phyloP scores from a whole-genome alignment of 2,329 filamentous ascomycete genomes.

The Hirsutella thompsonii region DNA sequence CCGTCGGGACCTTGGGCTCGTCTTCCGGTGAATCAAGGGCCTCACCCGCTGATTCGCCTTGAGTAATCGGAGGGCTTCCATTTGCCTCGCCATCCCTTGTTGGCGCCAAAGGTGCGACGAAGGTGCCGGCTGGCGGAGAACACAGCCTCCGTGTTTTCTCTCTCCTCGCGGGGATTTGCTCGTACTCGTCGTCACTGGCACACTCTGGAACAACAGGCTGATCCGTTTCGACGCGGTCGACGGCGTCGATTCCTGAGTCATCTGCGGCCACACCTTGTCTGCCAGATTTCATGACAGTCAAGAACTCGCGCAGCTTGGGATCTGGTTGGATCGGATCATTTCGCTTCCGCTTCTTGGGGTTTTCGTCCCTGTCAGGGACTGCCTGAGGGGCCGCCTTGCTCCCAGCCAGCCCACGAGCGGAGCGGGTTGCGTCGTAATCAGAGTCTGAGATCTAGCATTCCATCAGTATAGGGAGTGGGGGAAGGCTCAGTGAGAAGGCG shows the following conservation, averaged over 20 bases:
- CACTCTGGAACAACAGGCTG: slow-evolving; percentile 31
- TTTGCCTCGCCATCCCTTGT: slow-evolving; percentile 5
- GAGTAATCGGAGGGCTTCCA: slow-evolving; percentile 1
- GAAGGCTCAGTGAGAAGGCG: slow-evolving; percentile 13
- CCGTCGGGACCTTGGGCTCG: slow-evolving; percentile 13
- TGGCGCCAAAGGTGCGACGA: slow-evolving; percentile 2
- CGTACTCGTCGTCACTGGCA: slow-evolving; percentile 66
- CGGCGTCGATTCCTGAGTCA: slow-evolving; percentile 12
- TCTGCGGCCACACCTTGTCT: slow-evolving; percentile 20
- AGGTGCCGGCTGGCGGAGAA: slow-evolving; percentile 5
- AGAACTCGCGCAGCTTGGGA: slow-evolving; percentile 73
- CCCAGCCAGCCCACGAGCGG: slow-evolving; percentile 9
- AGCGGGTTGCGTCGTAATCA: slow-evolving; percentile 13
- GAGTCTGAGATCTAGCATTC: slow-evolving; percentile 33
- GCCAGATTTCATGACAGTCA: slow-evolving; percentile 63
- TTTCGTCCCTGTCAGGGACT: slow-evolving; percentile 18
- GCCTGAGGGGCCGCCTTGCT: slow-evolving; percentile 1
- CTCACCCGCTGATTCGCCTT: slow-evolving; percentile 6
- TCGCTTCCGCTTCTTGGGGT: slow-evolving; percentile 56
- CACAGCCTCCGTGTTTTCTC: slow-evolving; percentile 28
- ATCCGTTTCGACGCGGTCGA: slow-evolving; percentile 9
- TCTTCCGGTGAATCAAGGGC: slow-evolving; percentile 9
- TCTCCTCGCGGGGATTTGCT: slow-evolving; percentile 44
- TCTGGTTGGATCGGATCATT: slow-evolving; percentile 47
- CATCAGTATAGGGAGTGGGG: slow-evolving; percentile 15